Base-by-base conservation (phyloP, 768 basidiomycete genomes). In the Paxillus involutus region DNA sequence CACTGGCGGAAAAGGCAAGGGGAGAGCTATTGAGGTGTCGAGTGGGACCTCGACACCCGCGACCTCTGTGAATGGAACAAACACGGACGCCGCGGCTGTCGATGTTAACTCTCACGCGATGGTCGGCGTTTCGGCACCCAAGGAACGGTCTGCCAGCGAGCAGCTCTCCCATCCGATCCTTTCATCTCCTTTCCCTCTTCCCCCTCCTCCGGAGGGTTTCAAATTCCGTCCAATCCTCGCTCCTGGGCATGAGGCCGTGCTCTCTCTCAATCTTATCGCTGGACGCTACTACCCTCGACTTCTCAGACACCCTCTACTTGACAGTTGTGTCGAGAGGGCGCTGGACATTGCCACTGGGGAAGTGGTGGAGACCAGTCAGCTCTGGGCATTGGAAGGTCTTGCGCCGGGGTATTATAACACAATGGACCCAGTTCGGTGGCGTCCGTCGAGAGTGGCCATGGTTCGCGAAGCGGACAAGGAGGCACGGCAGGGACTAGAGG, bases 271-370 rank as follows among this genome's bases (percentile, higher is more conserved):
- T 35, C 73, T 91, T 44, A 77, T 94, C 56, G 83, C 83, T 32
- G 92, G 92, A 32, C 78, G 92, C 51, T 94, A 94, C 66, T 94
- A 94, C 64, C 88, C 91, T 5, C 73, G 77, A 6, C 75, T 94
- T 35, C 76, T 91, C 21, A 63, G 73, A 19, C 88, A 91, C 62
- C 88, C 88, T 1, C 73, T 85, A 35, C 69, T 91, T 17, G 68
- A 67, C 12, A 66, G 71, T 4, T 60, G 59, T 19, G 62, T 88
- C 3, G 62, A 71, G 30, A 61, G 71, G 14, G 80, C 79, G 12
- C 60, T 80, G 41, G 53, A 66, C 35, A 61, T 66, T 11, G 72
- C 75, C 13, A 59, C 68, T 6, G 71, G 68, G n/a, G 73, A 70
- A 37, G 57, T 80, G n/a, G 44, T 71, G 10, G 73, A 75, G 30